A percentile compares a stretch with the other conserved stretches of the same genome.
phyloP scores from a whole-genome alignment of 164 flowering plant genomes.

The Saururus chinensis region DNA sequence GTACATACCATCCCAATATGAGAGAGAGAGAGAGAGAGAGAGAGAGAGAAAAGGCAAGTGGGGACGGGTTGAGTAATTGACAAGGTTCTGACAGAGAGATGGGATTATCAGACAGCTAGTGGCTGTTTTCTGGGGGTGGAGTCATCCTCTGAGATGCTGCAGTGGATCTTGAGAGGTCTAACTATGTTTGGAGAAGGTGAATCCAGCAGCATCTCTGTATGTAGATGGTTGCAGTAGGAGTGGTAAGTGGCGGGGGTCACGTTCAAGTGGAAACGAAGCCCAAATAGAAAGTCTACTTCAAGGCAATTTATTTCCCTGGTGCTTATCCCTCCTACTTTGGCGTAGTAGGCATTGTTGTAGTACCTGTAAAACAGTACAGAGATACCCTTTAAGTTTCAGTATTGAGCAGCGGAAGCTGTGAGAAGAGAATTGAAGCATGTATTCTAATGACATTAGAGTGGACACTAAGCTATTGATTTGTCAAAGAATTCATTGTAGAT shows the following conservation, averaged over 20 bases:
- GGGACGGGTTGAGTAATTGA: no score
- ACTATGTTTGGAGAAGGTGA: constrained; percentile 16
- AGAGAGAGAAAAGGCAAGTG: no score
- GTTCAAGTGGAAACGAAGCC: constrained; percentile 70
- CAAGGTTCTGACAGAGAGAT: background rate
- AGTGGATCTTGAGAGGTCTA: constrained; percentile 36
- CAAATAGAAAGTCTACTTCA: constrained; percentile 84
- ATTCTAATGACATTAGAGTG: no score
- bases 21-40: no score
- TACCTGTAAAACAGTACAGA: constrained; percentile 32
- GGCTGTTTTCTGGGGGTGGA: constrained; percentile 48
- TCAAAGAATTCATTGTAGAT: no score
- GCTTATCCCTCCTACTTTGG: constrained; percentile 93
- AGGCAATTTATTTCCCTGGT: constrained; percentile 78
- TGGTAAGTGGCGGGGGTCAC: constrained; percentile 79
- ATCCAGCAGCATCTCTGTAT: constrained; percentile 35
- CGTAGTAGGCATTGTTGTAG: constrained; percentile 94
- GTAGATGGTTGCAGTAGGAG: constrained; percentile 62
- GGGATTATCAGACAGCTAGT: constrained; percentile 44
- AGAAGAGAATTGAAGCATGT: no score
- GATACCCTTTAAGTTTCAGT: no score
- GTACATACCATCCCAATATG: background rate
- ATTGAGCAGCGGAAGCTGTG: no score
- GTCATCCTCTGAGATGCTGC: constrained; percentile 58
- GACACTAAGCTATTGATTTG: no score